Conservation (phyloP, 2,329 filamentous ascomycete genomes). For the Aspergillus tamarii region DNA sequence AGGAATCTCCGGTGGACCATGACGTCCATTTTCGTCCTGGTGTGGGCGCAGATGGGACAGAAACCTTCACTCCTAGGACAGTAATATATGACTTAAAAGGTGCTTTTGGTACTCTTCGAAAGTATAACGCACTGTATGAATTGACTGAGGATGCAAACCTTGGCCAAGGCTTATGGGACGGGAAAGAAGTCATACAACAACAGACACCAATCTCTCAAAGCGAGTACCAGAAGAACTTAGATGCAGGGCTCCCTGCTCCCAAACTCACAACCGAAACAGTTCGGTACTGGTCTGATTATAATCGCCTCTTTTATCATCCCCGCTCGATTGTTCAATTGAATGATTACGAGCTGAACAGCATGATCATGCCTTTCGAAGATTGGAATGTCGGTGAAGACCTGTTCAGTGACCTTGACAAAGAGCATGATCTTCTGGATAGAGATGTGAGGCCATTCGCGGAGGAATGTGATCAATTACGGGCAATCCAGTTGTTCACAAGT, state of each 20-base stretch:
- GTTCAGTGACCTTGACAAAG: slow-evolving; percentile 72
- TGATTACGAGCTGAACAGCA: slow-evolving; percentile 82
- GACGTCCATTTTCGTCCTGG: slow-evolving; percentile 88
- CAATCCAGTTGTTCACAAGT: slow-evolving; percentile 74
- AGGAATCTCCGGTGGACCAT: slow-evolving; percentile 72
- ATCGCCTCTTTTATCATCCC: slow-evolving; percentile 88
- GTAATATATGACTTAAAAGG: slow-evolving; percentile 95
- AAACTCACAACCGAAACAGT: slow-evolving; percentile 70
- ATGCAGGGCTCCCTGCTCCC: slow-evolving; percentile 67
- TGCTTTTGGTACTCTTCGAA: slow-evolving; percentile 83
- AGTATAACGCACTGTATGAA: slow-evolving; percentile 87
- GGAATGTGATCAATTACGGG: slow-evolving; percentile 91
- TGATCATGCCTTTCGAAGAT: slow-evolving; percentile 78
- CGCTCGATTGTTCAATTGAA: slow-evolving; percentile 82
- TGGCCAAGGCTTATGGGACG: slow-evolving; percentile 58
- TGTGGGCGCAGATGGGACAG: slow-evolving; percentile 76
- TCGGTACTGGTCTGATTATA: slow-evolving; percentile 97
- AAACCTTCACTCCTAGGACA: slow-evolving; percentile 90
- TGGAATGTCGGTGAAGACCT: slow-evolving; percentile 75
- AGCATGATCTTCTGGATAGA: slow-evolving; percentile 86
- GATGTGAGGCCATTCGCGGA: slow-evolving; percentile 87
- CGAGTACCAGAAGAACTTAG: slow-evolving; percentile 78
- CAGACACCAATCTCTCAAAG: slow-evolving; percentile 69
- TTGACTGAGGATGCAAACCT: slow-evolving; percentile 42
- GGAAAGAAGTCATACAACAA: slow-evolving; percentile 68